phyloP scores from a whole-genome alignment of 2,329 filamentous ascomycete species.

The Penicillium sp. region DNA sequence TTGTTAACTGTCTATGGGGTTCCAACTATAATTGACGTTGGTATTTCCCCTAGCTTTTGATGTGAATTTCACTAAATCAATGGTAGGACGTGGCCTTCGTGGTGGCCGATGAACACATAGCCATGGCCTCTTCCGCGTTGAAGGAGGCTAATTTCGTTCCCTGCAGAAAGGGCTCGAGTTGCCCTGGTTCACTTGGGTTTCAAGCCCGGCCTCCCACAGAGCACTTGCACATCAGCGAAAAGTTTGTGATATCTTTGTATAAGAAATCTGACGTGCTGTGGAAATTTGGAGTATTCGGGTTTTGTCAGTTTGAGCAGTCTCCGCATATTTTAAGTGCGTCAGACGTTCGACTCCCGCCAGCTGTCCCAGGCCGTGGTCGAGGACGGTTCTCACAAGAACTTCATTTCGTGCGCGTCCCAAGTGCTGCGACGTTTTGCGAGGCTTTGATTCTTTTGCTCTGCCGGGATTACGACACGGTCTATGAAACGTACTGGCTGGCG shows the following conservation, averaged over 20 bases:
- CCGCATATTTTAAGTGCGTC: slow-evolving; percentile 21
- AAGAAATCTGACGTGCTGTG: slow-evolving; percentile 23
- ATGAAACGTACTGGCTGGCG: slow-evolving; percentile 22
- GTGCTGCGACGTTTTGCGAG: slow-evolving; percentile 20
- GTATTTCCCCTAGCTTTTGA: background rate
- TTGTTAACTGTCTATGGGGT: slow-evolving; percentile 33
- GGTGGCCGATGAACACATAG: slow-evolving; percentile 18
- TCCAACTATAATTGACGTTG: slow-evolving; percentile 26
- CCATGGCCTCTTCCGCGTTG: slow-evolving; percentile 15
- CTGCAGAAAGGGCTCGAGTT: slow-evolving; percentile 15
- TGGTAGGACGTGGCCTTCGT: slow-evolving; percentile 20
- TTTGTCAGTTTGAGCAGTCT: slow-evolving; percentile 8
- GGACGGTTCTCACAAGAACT: slow-evolving; percentile 18
- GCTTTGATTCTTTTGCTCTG: slow-evolving; percentile 25
- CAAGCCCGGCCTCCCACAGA: slow-evolving; percentile 3
- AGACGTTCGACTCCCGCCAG: slow-evolving; percentile 2
- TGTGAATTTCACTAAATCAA: background rate
- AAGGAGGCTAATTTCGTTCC: slow-evolving; percentile 16
- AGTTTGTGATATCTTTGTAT: slow-evolving; percentile 21
- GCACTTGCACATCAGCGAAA: slow-evolving; percentile 23
- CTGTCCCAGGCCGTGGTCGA: background rate
- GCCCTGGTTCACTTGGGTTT: slow-evolving; percentile 9
- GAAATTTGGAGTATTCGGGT: slow-evolving; percentile 5
- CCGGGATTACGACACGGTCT: slow-evolving; percentile 17
- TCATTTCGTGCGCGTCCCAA: slow-evolving; percentile 19